Conservation (phyloP, 2,329 filamentous ascomycete species). For the Venturia effusa region DNA sequence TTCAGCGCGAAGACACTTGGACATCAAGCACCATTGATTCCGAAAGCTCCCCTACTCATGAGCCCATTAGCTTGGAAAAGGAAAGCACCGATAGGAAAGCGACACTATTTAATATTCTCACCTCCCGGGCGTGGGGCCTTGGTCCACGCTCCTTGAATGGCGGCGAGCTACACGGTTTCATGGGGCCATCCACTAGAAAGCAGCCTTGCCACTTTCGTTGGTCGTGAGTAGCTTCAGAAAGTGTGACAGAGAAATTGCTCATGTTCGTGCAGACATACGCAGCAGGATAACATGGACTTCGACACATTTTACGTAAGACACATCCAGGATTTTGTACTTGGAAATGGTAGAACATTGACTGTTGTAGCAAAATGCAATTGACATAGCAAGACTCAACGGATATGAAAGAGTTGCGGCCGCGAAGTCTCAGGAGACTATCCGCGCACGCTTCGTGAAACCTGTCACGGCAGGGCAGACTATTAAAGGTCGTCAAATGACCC, state of each 20-base stretch:
- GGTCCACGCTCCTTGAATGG: background rate
- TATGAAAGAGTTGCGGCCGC: background rate
- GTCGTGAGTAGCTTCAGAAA: background rate
- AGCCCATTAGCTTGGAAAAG: background rate
- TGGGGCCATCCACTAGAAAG: background rate
- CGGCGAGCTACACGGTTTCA: background rate
- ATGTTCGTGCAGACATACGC: background rate
- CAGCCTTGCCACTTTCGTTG: background rate
- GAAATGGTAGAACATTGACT: background rate
- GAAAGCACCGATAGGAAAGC: background rate
- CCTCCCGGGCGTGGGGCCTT: background rate
- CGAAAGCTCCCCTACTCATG: background rate
- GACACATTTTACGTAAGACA: background rate
- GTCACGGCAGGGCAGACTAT: background rate
- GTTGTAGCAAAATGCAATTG: background rate
- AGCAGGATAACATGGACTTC: background rate
- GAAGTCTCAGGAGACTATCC: slow-evolving; percentile 2
- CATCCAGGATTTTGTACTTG: background rate
- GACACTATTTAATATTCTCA: background rate
- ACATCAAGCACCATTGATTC: background rate
- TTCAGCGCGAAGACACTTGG: slow-evolving; percentile 1
- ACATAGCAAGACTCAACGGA: background rate
- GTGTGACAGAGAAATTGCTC: background rate
- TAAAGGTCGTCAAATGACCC: background rate
- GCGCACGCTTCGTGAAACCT: slow-evolving; percentile 1